Evolutionary conservation across 1,139 yeast genomes (phyloP).

Genomic region (Lodderomyces jiufengensis): DNA sequence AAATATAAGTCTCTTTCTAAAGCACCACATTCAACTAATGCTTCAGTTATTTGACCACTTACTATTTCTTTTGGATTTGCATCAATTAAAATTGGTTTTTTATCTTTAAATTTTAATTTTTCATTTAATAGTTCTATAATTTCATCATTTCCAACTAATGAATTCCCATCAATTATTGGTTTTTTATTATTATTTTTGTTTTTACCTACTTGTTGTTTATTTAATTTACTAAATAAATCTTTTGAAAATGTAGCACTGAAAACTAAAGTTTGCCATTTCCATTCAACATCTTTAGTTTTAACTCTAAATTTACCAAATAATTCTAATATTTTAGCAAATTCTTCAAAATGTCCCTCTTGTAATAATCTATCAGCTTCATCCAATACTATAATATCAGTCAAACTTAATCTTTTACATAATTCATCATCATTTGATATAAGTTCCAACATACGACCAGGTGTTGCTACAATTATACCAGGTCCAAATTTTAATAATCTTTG

Average conservation of each 20-base stretch:
- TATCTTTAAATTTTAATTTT: slow-evolving; percentile 58
- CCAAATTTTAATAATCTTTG: slow-evolving; percentile 69
- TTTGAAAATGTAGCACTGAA: slow-evolving; percentile 92
- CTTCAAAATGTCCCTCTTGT: slow-evolving; percentile 96
- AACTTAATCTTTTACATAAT: slow-evolving; percentile 52
- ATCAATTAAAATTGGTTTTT: slow-evolving; percentile 65
- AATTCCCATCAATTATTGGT: slow-evolving; percentile 20
- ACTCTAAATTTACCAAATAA: slow-evolving; percentile 42
- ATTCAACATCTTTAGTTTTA: slow-evolving; percentile 21
- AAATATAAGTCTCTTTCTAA: slow-evolving; percentile 85
- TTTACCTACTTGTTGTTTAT: slow-evolving; percentile 23
- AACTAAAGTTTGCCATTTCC: slow-evolving; percentile 84
- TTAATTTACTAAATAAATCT: slow-evolving; percentile 73
- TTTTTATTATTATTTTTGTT: slow-evolving; percentile 13
- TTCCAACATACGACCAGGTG: slow-evolving; percentile 93
- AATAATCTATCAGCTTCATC: slow-evolving; percentile 98
- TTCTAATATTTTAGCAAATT: slow-evolving; percentile 77
- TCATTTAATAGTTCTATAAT: slow-evolving; percentile 53
- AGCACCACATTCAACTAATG: slow-evolving; percentile 88
- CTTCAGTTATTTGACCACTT: slow-evolving; percentile 74
- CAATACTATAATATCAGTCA: slow-evolving; percentile 68
- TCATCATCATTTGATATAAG: slow-evolving; percentile 62
- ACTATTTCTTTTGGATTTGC: slow-evolving; percentile 85
- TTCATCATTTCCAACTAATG: slow-evolving; percentile 47
- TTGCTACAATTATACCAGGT: slow-evolving; percentile 86